Percentiles rank a stretch among this genome's conserved stretches.
Conservation (phyloP, 345 rosid genomes). For the Pugionium dolabratum region DNA sequence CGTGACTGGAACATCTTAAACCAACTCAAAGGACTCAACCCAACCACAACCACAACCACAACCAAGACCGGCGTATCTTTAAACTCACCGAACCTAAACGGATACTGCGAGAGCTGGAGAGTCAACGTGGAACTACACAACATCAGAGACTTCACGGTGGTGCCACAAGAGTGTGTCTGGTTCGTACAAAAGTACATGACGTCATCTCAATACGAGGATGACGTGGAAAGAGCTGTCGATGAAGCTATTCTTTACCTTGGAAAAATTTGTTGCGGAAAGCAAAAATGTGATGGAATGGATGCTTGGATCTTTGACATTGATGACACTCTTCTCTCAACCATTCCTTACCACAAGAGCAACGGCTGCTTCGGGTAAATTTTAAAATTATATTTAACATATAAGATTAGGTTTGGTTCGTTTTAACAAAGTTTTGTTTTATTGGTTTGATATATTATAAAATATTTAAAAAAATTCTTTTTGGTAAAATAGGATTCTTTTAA, state of each 20-base stretch:
- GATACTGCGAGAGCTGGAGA: slow-evolving; percentile 81
- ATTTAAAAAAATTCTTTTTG: too few relatives aligned
- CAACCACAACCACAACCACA: background rate
- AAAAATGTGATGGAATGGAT: slow-evolving; percentile 58
- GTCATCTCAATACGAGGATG: slow-evolving; percentile 58
- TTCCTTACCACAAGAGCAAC: slow-evolving; percentile 67
- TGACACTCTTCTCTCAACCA: slow-evolving; percentile 39
- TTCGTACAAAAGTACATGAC: slow-evolving; percentile 60
- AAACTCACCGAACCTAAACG: slow-evolving; percentile 42
- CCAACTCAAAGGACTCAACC: too few relatives aligned
- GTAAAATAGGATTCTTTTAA: too few relatives aligned
- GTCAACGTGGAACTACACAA: slow-evolving; percentile 70
- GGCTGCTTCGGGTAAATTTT: slow-evolving; percentile 56
- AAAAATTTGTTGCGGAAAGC: slow-evolving; percentile 33
- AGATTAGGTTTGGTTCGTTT: background rate
- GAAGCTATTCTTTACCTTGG: slow-evolving; percentile 47
- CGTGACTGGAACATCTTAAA: too few relatives aligned
- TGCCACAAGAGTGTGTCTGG: slow-evolving; percentile 64
- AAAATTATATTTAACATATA: background rate
- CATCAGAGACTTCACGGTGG: slow-evolving; percentile 56
- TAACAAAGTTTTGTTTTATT: too few relatives aligned
- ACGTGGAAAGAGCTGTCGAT: slow-evolving; percentile 52
- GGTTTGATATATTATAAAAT: too few relatives aligned
- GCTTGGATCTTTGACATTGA: slow-evolving; percentile 74
- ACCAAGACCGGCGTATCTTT: slow-evolving; percentile 6